Base-by-base conservation (phyloP, 164 flowering plant species). In the Santalum album region DNA sequence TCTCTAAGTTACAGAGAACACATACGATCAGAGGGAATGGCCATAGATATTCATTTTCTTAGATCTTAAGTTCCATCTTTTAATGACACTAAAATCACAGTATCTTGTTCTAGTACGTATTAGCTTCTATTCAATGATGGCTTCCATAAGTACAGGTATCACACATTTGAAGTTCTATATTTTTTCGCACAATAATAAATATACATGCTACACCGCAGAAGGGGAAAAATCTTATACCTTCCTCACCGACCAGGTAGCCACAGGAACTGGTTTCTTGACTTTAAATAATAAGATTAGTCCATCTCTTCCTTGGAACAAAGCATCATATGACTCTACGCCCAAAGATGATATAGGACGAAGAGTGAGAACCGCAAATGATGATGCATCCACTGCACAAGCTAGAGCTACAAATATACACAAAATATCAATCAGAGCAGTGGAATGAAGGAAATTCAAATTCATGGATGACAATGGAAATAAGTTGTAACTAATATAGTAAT, bases 241-340 rank as follows among this genome's bases (percentile, higher is more conserved):
- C 55, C 55, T 73, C 12, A 76, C 97, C 24, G 75, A 76, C 97
- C 99, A 92, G 25, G 70, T 68, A 29, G 84, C 67, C 34, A 81
- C 65, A 46, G 99, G 99, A 65, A 75, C 71, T 44, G 94, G 84
- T 46, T 76, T 66, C 23, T 57, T 69, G 7, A 61, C 78, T 59
- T 78, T 72, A 61, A 89, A 92, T 32, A 85, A 47, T 58, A 92
- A 69, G 54, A 92, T 82, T 16, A 69, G 66, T 9, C 96, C 98
- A 67, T 89, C 91, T 55, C 58, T 58, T 40, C 61, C 74, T 23
- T 49, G 58, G 7, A 60, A 25, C 20, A 48, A 19, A 15, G 29
- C 55, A 34, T 75, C 75, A 47, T 56, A 46, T 40, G 72, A 64
- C 7, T 45, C 61, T 27, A 18, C 21, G 12, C 12, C 18, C 20